Evolutionary conservation across 495 filamentous ascomycete species (phyloP), one percentile per base, ranked within the genome.

Genomic region (Talaromyces adpressus): DNA sequence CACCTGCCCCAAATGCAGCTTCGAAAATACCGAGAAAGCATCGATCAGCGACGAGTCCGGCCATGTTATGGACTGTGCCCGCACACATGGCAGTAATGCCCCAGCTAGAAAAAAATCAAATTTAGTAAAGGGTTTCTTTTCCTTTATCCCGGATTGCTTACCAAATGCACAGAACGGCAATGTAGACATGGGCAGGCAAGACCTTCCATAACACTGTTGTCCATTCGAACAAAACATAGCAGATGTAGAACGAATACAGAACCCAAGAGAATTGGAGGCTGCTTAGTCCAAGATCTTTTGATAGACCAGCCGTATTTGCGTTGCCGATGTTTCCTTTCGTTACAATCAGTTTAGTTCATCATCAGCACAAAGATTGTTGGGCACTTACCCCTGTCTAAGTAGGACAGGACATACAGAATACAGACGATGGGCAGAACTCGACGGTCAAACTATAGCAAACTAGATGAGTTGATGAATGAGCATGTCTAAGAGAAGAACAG

Each of bases 201-300:
- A 85, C 70, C 66, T 88, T 88, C 81, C 85, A 90, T 27, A 70
- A 51, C 8, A 74, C 59, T 1, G 68, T 69, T 2, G 67, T 67
- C 72, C 72, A 74, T 54, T 74, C 70, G 20, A 74, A 74, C 27
- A 69, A 1, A 32, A 72, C 68, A 45, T 74, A 74, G 34, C 57
- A 67, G 36, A 74, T 85, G 66, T 91, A 91, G 64, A 91, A 91
- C 11, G 87, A 81, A 12, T 85, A 87, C 29, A 91, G 74, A 18
- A 91, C 72, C 88, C 88, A 92, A 66, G 84, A 73, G 66, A 82
- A 86, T 53, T 82, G 75, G 23, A 71, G 67, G 30, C 78, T 72
- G 14, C 64, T 69, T 12, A 85, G 69, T 5, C 76, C 64, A n/a
- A 85, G 72, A 67, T 82, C 79, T 25, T 73, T 68, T 5, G 67